Evolutionary conservation across 2,329 filamentous ascomycete species (phyloP).

Genomic region (Fusarium lyarnte): DNA sequence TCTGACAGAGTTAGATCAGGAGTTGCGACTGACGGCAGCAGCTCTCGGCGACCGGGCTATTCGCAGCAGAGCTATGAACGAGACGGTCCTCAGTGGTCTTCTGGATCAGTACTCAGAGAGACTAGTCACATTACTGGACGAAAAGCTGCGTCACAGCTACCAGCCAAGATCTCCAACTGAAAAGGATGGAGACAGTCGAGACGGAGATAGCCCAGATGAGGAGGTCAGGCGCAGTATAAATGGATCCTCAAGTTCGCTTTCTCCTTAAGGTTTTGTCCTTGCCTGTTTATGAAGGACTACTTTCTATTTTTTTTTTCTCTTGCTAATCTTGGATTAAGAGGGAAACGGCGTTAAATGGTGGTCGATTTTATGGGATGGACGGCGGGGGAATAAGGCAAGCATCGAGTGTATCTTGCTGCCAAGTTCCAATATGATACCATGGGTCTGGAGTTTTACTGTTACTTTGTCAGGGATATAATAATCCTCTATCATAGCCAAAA

Average conservation of each 20-base stretch:
- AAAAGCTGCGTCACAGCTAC: constrained; percentile 68
- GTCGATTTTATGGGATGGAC: constrained; percentile 27
- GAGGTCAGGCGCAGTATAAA: constrained; percentile 48
- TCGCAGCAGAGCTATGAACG: constrained; percentile 64
- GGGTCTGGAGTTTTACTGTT: constrained; percentile 42
- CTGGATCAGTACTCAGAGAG: constrained; percentile 80
- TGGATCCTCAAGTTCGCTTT: constrained; percentile 49
- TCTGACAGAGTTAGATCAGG: constrained; percentile 71
- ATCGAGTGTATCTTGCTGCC: constrained; percentile 31
- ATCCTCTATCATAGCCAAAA: constrained; percentile 25
- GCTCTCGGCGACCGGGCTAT: constrained; percentile 67
- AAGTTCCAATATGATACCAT: constrained; percentile 51
- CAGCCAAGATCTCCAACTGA: constrained; percentile 43
- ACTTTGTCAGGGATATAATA: constrained; percentile 23
- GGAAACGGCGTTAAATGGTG: constrained; percentile 35
- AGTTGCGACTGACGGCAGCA: constrained; percentile 69
- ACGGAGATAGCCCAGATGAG: constrained; percentile 40
- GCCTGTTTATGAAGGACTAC: constrained; percentile 27
- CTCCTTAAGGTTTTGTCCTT: constrained; percentile 37
- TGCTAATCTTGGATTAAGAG: neutral
- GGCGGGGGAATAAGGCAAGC: constrained; percentile 25
- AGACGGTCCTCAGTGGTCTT: constrained; percentile 69
- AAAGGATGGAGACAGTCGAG: constrained; percentile 42
- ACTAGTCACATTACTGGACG: constrained; percentile 75
- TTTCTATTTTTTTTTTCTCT: constrained; percentile 2